Percentiles rank a stretch among this genome's conserved stretches.
phyloP scores from a whole-genome alignment of 73 alveolate genomes.

The Paramecium primaurelia region DNA sequence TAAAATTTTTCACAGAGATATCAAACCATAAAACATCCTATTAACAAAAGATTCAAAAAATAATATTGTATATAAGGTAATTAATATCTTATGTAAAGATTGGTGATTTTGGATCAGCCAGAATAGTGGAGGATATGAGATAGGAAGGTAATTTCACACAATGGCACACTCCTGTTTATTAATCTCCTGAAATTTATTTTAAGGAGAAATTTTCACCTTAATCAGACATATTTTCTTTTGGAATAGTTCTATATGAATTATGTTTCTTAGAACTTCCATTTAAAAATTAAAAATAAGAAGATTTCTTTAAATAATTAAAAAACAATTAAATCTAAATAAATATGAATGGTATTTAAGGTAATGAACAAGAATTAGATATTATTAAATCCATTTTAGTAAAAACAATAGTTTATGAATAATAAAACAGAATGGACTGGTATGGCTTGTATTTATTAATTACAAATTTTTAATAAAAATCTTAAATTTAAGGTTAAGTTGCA shows the following conservation, averaged over 20 bases:
- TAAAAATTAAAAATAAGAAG: not conserved
- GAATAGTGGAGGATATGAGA: not conserved
- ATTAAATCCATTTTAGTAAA: not conserved
- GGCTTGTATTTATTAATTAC: not conserved
- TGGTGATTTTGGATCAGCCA: not conserved
- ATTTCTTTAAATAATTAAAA: not conserved
- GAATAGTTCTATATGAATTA: not conserved
- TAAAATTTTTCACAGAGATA: not conserved
- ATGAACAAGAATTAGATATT: not conserved
- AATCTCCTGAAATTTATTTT: not conserved
- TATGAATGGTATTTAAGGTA: not conserved
- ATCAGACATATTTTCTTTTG: not conserved
- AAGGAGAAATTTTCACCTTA: not conserved
- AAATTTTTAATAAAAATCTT: not conserved
- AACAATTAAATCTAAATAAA: not conserved
- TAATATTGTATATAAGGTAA: not conserved
- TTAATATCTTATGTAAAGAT: not conserved
- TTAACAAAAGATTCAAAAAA: not conserved
- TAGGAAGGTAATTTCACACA: not conserved
- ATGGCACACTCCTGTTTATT: not conserved
- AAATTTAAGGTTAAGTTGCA: too few relatives aligned
- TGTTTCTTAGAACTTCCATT: not conserved
- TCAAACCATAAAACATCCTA: not conserved
- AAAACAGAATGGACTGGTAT: not conserved
- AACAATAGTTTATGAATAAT: not conserved